phyloP scores from a whole-genome alignment of 768 basidiomycete genomes.

The Thelephora aurantiotincta region DNA sequence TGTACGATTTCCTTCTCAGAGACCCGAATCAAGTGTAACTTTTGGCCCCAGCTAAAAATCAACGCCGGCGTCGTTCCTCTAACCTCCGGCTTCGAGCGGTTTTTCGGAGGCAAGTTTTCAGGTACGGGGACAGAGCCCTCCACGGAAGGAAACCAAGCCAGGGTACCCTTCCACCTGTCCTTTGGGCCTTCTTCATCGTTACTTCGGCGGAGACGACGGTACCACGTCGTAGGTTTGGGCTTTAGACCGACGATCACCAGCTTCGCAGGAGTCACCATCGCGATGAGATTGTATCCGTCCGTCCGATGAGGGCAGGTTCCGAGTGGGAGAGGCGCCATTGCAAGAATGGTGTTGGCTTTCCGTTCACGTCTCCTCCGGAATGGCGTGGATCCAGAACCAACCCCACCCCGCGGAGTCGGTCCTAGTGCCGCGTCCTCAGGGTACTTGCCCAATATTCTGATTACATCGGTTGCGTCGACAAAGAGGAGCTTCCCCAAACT shows the following conservation, averaged over 20 bases:
- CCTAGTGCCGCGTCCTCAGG: constrained; percentile 27
- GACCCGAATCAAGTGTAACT: constrained; percentile 50
- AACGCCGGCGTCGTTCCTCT: constrained; percentile 41
- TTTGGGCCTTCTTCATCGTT: constrained; percentile 29
- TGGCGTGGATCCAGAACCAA: constrained; percentile 4
- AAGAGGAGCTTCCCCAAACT: constrained; percentile 89
- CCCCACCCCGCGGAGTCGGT: constrained; percentile 2
- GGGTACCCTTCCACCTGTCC: constrained; percentile 39
- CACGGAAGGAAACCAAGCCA: constrained; percentile 64
- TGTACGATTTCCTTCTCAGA: constrained; percentile 44
- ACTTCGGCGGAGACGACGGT: constrained; percentile 47
- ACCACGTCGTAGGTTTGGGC: constrained; percentile 88
- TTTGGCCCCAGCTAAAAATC: constrained; percentile 75
- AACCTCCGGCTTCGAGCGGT: no score
- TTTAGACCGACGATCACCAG: constrained; percentile 88
- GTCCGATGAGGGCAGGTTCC: constrained; percentile 62
- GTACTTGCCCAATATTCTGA: constrained; percentile 88
- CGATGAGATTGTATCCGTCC: constrained; percentile 68
- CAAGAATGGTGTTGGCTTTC: constrained; percentile 48
- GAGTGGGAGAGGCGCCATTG: constrained; percentile 71
- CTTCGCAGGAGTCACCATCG: constrained; percentile 81
- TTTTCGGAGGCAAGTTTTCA: constrained; percentile 6
- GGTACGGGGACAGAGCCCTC: background rate
- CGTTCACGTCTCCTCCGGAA: constrained; percentile 35
- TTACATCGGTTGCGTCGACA: constrained; percentile 86